These are phyloP conservation scores for Coniella vitis DNA, from an alignment of 2,329 filamentous ascomycete genomes.

Conservation along the genomic window DNA sequence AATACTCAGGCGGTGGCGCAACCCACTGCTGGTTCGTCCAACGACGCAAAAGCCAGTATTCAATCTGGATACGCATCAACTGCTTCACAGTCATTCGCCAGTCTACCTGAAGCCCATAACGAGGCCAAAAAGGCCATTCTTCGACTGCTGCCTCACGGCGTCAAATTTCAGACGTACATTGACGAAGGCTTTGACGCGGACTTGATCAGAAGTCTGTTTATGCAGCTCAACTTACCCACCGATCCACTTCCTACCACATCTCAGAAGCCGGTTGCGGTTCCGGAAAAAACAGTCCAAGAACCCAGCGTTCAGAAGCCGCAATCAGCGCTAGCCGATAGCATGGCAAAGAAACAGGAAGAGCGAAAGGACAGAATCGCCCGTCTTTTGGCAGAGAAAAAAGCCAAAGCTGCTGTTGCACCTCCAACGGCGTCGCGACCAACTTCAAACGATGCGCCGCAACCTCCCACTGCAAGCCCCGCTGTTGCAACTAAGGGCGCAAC, in stretches of 20 bases:
- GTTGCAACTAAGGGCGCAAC: conserved; percentile 27
- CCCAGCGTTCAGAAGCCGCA: neutral
- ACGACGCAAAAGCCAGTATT: neutral
- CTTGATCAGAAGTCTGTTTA: conserved; percentile 59
- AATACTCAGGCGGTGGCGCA: neutral
- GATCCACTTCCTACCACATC: conserved; percentile 14
- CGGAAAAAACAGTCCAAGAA: neutral
- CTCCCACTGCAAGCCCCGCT: conserved; percentile 1
- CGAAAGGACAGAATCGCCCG: conserved; percentile 72
- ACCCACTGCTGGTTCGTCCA: neutral
- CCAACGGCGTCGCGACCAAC: conserved; percentile 12
- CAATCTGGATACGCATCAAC: neutral
- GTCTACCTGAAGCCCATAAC: conserved; percentile 39
- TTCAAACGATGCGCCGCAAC: neutral
- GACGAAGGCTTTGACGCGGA: conserved; percentile 62
- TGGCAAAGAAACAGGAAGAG: conserved; percentile 44
- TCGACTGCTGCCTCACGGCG: conserved; percentile 56
- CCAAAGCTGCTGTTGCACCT: conserved; percentile 34
- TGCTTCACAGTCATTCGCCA: conserved; percentile 20
- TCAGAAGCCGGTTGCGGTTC: neutral
- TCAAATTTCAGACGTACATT: conserved; percentile 67
- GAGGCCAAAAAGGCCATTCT: conserved; percentile 62
- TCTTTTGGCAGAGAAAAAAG: conserved; percentile 65
- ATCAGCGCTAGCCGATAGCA: conserved; percentile 9
- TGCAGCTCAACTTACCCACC: conserved; percentile 56